A percentile compares a stretch with the other conserved stretches of the same genome.
Conservation (phyloP, 2,329 filamentous ascomycete genomes). For the Fusarium succisae region DNA sequence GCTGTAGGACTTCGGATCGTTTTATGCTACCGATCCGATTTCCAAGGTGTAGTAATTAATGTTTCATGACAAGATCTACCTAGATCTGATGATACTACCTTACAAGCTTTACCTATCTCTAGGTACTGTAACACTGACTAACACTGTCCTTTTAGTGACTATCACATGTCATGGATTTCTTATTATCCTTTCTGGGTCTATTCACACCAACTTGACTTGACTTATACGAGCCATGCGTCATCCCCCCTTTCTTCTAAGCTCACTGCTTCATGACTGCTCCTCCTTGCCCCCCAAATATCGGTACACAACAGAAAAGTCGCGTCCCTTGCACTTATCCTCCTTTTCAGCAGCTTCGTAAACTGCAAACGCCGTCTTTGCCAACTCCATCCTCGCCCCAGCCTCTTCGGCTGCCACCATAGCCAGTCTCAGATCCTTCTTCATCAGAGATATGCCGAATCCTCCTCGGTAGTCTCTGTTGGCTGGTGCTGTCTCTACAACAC, state of each 20-base stretch:
- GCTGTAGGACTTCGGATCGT: constrained; percentile 21
- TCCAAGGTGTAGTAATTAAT: not conserved
- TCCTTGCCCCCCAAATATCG: constrained; percentile 71
- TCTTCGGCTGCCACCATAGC: constrained; percentile 77
- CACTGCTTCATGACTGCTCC: constrained; percentile 13
- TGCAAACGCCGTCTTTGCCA: constrained; percentile 69
- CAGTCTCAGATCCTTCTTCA: constrained; percentile 82
- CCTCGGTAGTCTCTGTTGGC: constrained; percentile 79
- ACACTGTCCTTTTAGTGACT: not conserved
- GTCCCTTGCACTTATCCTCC: constrained; percentile 69
- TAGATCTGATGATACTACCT: not conserved
- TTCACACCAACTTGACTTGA: not conserved
- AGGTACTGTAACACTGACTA: not conserved
- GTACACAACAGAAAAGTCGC: constrained; percentile 86
- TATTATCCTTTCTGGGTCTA: not conserved
- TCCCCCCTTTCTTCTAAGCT: not conserved
- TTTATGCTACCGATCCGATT: constrained; percentile 18
- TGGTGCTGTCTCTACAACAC: constrained; percentile 80
- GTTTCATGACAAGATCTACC: not conserved
- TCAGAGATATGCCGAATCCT: constrained; percentile 79
- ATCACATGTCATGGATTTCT: not conserved
- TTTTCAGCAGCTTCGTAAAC: constrained; percentile 75
- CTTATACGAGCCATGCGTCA: not conserved
- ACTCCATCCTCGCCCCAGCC: constrained; percentile 70
- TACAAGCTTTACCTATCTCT: not conserved